Evolutionary conservation across 768 basidiomycete genomes (phyloP), one percentile per base, ranked within the genome.

Genomic region (Phaffia tasmanica): DNA sequence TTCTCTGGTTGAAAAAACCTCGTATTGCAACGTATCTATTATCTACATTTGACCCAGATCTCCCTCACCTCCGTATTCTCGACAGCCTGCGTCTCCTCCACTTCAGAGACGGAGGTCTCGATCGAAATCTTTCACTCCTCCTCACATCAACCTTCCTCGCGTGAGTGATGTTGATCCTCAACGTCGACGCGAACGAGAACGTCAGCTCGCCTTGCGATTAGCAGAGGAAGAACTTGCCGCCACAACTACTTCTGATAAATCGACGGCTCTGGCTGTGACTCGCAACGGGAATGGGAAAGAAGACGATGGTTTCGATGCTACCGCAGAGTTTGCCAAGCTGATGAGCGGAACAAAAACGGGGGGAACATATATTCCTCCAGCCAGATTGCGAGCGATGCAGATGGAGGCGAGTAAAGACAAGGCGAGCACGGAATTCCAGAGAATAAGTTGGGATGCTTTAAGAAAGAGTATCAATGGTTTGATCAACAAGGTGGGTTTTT

Each of bases 381-480:
- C 91, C 48, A 84, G 93, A 29, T 79, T 98, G 49, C 83, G 92
- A 56, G 92, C 91, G 0, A 81, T 99, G 76, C 91, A 93, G 72
- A 86, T 83, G 54, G 88, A 86, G 35, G 89, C 90, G 9, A 77
- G 83, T 7, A 78, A 81, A 69, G 89, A 95, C 80, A 93, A 93
- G 79, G 79, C 81, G 57, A 87, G 87, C 67, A 72, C 85, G 23
- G 93, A 95, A 78, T 98, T 88, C 77, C 95, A 99, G 77, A 83
- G 95, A 14, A 78, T 99, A 67, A 88, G 90, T 14, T 99, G 95
- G 95, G 95, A 99, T 74, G 95, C 95, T 1, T 79, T 99, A 68
- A 85, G 93, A 74, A 99, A 99, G 78, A 89, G 87, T 60, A 88
- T 99, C 73, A 98, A 95, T 32, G 95, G 95, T 90, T 87, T 98